A percentile compares a stretch with the other conserved stretches of the same genome.
Evolutionary conservation across 1,139 yeast species (phyloP).

Genomic region (Pichia sp.): DNA sequence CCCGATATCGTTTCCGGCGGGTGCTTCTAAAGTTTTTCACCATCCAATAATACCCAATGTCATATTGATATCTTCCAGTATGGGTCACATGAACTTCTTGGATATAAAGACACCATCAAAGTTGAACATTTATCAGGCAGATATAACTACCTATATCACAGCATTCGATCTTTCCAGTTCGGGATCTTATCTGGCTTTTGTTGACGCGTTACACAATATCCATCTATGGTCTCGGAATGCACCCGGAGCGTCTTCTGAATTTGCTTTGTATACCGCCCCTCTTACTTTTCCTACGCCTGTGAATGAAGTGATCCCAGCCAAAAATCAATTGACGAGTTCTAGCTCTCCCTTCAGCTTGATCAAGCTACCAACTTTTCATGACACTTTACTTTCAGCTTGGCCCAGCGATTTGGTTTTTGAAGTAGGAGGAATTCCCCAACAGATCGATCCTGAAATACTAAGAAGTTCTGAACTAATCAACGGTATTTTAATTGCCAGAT

Average conservation of each 20-base stretch:
- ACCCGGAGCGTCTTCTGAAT: slow-evolving; percentile 35
- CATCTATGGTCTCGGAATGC: slow-evolving; percentile 67
- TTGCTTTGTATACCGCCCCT: slow-evolving; percentile 26
- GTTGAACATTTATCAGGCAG: slow-evolving; percentile 59
- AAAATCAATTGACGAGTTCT: slow-evolving; percentile 30
- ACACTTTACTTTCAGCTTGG: slow-evolving; percentile 77
- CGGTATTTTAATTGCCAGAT: slow-evolving; percentile 40
- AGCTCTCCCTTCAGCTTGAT: slow-evolving; percentile 63
- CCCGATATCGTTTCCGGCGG: slow-evolving; percentile 86
- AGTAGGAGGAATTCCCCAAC: slow-evolving; percentile 50
- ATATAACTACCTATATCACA: slow-evolving; percentile 50
- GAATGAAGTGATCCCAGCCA: slow-evolving; percentile 29
- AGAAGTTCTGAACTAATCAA: slow-evolving; percentile 31
- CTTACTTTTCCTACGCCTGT: slow-evolving; percentile 24
- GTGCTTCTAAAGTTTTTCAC: slow-evolving; percentile 78
- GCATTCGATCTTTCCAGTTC: slow-evolving; percentile 67
- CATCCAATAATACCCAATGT: slow-evolving; percentile 87
- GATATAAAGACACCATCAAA: slow-evolving; percentile 77
- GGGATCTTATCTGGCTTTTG: slow-evolving; percentile 73
- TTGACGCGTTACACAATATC: slow-evolving; percentile 60
- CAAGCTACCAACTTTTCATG: slow-evolving; percentile 86
- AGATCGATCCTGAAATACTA: slow-evolving; percentile 40
- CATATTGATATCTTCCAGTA: slow-evolving; percentile 65
- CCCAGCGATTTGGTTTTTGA: slow-evolving; percentile 56
- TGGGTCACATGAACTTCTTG: slow-evolving; percentile 81